These are phyloP conservation scores for Prinsepia uniflora DNA, from an alignment of 306 rosid genomes.

Conservation along the genomic window DNA sequence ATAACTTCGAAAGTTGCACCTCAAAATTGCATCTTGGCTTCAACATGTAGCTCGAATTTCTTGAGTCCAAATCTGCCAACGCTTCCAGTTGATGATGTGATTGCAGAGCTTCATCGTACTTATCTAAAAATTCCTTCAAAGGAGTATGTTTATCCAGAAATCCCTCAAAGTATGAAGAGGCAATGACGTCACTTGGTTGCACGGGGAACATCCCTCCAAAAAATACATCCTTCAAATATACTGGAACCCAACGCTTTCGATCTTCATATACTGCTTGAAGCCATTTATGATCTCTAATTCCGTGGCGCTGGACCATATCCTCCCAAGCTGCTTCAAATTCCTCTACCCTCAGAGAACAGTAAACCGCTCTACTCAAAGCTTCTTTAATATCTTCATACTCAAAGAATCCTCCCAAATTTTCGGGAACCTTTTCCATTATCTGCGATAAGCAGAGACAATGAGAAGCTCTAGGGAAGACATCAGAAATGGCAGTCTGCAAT, in stretches of 20 bases:
- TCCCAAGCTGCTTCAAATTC: constrained; percentile 69
- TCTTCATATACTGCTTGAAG: constrained; percentile 56
- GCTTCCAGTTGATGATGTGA: constrained; percentile 51
- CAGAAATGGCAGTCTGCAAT: constrained; percentile 51
- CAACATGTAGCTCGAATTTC: constrained; percentile 36
- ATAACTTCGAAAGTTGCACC: constrained; percentile 55
- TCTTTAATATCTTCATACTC: constrained; percentile 45
- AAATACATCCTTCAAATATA: constrained; percentile 46
- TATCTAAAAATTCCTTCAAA: constrained; percentile 46
- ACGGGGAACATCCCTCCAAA: constrained; percentile 56
- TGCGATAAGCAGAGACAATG: constrained; percentile 49
- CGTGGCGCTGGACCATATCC: constrained; percentile 50
- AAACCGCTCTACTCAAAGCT: constrained; percentile 45
- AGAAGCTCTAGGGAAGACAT: constrained; percentile 72
- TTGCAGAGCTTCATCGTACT: constrained; percentile 49
- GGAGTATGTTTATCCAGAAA: constrained; percentile 42
- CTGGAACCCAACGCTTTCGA: constrained; percentile 66
- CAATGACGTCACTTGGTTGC: constrained; percentile 38
- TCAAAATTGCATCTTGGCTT: constrained; percentile 50
- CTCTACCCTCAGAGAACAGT: constrained; percentile 48
- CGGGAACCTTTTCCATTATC: constrained; percentile 50
- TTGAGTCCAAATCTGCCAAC: constrained; percentile 57
- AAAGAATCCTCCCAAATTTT: constrained; percentile 40
- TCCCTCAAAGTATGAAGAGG: constrained; percentile 41
- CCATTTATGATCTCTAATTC: constrained; percentile 54